Conservation (phyloP, 371 early-diverging fungal genomes). For the Apophysomyces elegans region DNA sequence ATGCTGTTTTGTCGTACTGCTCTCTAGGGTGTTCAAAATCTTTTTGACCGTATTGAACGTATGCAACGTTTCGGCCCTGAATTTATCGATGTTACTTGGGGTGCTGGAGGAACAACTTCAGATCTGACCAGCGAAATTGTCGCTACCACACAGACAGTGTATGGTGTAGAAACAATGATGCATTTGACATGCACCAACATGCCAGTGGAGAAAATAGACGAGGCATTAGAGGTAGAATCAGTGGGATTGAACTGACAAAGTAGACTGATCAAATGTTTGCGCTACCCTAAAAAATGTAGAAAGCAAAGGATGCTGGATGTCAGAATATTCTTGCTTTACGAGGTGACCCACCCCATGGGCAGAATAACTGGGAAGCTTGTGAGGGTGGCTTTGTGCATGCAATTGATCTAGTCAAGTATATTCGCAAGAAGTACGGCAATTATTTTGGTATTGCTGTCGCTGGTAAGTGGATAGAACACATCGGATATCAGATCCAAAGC, state of each 20-base stretch:
- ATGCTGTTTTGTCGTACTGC: background rate
- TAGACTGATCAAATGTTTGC: no score
- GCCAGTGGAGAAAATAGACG: constrained; percentile 85
- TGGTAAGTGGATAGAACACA: constrained; percentile 42
- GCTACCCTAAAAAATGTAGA: constrained; percentile 6
- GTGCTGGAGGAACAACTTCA: constrained; percentile 91
- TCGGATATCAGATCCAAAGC: background rate
- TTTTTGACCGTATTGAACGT: constrained; percentile 83
- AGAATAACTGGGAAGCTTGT: constrained; percentile 74
- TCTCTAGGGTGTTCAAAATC: constrained; percentile 69
- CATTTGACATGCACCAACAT: constrained; percentile 97
- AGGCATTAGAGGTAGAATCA: constrained; percentile 68
- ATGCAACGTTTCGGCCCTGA: constrained; percentile 94
- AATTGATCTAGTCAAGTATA: constrained; percentile 86
- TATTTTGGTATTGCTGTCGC: constrained; percentile 96
- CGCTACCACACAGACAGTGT: constrained; percentile 87
- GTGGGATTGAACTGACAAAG: background rate
- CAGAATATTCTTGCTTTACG: constrained; percentile 96
- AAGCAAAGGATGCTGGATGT: constrained; percentile 86
- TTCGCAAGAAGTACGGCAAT: constrained; percentile 88
- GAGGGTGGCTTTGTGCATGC: constrained; percentile 88
- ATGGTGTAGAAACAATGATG: constrained; percentile 96
- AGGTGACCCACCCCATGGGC: constrained; percentile 93
- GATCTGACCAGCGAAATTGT: constrained; percentile 89
- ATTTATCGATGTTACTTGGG: constrained; percentile 97